Base-by-base conservation (phyloP, 2,329 filamentous ascomycete species). In the Cladosporium sp. region DNA sequence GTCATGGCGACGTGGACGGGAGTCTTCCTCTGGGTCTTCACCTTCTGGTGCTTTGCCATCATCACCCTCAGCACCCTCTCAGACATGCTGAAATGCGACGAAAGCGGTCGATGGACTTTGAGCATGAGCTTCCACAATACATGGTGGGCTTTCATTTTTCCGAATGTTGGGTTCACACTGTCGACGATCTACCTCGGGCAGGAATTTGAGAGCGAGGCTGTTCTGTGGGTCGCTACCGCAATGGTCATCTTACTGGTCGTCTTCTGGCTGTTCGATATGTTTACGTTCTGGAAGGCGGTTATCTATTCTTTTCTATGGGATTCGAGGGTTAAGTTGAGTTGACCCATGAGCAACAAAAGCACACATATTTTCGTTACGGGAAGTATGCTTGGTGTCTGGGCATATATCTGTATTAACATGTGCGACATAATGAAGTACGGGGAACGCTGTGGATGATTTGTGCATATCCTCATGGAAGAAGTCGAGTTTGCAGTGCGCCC, bases 71-170 rank as follows among this genome's bases (percentile, higher is more conserved):
- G 51, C 28, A 55, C 62, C 2, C 42, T 68, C 2, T 44, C 47
- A 3, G 63, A 62, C 1, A 42, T 60, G 7, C 58, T 54, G 13
- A 37, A 61, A 24, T 32, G 44, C 8, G 25, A 48, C 17, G 19
- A 20, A 5, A 49, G 19, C 4, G 37, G 50, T 0, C n/a, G 20
- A 32, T 53, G 36, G 50, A 8, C 10, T 13, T 24, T 53, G 2
- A 53, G n/a, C 12, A 68, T 68, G 67, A 58, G 52, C 0, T 69
- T 82, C 78, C 69, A 75, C 73, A 37, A 72, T 75, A 45, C 74
- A 63, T 71, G 87, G 83, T 86, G 81, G 78, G 82, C 82, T 1
- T 83, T 86, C 67, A 80, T 88, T 24, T 88, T 88, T 64, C 84
- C 84, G 5, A 87, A 88, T 59, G 82, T 82, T 1, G 85, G 85